These are phyloP conservation scores for Sporothrix luriei DNA, from an alignment of 2,329 filamentous ascomycete species.

Conservation along the genomic window DNA sequence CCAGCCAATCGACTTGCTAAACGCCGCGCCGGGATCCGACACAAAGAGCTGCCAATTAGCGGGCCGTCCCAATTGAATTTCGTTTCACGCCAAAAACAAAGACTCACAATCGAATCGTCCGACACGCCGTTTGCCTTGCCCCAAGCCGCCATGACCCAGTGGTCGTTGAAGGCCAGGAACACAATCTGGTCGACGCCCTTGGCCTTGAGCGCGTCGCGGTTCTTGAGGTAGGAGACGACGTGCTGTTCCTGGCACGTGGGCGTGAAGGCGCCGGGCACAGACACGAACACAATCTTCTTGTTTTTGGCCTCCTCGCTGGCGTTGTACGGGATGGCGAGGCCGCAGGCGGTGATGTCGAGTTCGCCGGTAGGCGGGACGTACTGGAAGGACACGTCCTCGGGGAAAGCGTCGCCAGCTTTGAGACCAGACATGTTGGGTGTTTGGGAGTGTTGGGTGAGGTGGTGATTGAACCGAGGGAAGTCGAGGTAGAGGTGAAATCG, in stretches of 20 bases:
- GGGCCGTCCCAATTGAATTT: too few species aligned
- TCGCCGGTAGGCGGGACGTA: constrained; percentile 16
- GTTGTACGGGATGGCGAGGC: constrained; percentile 18
- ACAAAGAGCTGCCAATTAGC: constrained; percentile 1
- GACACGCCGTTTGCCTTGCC: constrained; percentile 82
- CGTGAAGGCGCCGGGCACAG: constrained; percentile 75
- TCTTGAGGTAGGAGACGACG: constrained; percentile 76
- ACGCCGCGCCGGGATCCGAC: neutral
- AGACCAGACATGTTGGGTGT: neutral
- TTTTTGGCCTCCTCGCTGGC: constrained; percentile 21
- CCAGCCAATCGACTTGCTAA: constrained; percentile 19
- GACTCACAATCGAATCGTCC: constrained; percentile 62
- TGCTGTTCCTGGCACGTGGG: constrained; percentile 82
- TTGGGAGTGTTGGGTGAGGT: neutral
- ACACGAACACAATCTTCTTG: constrained; percentile 60
- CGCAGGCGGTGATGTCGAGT: constrained; percentile 5
- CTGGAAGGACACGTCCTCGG: constrained; percentile 11
- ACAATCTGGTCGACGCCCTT: constrained; percentile 84
- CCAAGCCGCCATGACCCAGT: constrained; percentile 86
- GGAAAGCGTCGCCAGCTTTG: constrained; percentile 13
- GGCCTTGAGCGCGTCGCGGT: constrained; percentile 68
- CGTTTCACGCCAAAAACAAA: too few species aligned
- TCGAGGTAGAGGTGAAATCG: neutral
- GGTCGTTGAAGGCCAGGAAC: constrained; percentile 82
- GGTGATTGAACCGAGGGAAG: neutral